Evolutionary conservation across 495 filamentous ascomycete species (phyloP).

Genomic region (Hypoxylon subgilvum): DNA sequence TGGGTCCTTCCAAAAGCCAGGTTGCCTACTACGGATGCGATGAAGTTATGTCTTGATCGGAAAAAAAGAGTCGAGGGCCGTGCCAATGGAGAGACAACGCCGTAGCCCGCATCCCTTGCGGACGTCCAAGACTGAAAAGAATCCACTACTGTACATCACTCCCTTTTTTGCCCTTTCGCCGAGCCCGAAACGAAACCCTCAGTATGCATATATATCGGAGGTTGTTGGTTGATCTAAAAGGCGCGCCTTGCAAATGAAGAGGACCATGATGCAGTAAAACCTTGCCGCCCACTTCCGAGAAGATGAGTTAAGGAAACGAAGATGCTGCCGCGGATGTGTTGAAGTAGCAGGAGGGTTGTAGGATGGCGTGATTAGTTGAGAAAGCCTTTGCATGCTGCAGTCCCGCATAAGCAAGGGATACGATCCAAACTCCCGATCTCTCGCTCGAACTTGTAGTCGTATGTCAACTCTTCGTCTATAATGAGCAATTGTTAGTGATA

Average conservation of each 20-base stretch:
- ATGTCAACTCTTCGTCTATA: constrained; percentile 95
- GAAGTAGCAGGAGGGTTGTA: neutral
- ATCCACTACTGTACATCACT: constrained; percentile 30
- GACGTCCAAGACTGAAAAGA: constrained; percentile 1
- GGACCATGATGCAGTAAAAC: constrained; percentile 28
- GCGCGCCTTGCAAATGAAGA: constrained; percentile 20
- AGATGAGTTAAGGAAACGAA: constrained; percentile 8
- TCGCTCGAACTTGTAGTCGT: constrained; percentile 99
- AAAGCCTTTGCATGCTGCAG: constrained; percentile 95
- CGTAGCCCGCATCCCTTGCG: constrained; percentile 5
- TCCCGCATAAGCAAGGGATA: constrained; percentile 96
- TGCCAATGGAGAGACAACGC: constrained; percentile 23
- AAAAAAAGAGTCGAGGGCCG: constrained; percentile 4
- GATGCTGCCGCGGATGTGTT: constrained; percentile 6
- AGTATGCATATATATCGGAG: constrained; percentile 38
- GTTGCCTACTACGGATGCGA: neutral
- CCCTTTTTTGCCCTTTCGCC: constrained; percentile 11
- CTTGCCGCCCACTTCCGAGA: constrained; percentile 15
- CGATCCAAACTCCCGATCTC: constrained; percentile 93
- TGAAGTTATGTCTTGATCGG: constrained; percentile 6
- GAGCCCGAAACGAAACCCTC: constrained; percentile 11
- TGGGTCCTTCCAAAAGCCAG: too few relatives aligned
- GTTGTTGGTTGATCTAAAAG: constrained; percentile 10
- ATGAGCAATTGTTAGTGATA: constrained; percentile 51
- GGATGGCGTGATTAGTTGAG: constrained; percentile 71